Conservation (phyloP, 768 basidiomycete species). For the Omphalotus guepiniiformis region DNA sequence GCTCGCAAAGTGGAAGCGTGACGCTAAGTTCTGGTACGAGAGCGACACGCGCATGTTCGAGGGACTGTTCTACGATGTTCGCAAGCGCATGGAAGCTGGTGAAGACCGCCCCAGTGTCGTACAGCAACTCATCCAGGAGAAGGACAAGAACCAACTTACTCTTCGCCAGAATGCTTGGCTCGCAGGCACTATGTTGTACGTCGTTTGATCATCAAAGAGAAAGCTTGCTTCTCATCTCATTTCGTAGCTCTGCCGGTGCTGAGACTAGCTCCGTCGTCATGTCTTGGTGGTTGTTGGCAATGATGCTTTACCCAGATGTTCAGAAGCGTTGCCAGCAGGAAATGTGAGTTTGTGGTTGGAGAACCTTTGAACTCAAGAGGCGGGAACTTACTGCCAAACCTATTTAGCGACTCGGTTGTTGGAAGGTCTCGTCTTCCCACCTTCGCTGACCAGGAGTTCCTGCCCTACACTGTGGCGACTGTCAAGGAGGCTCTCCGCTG, state of each 20-base stretch:
- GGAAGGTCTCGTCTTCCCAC: conserved; percentile 29
- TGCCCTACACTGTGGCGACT: conserved; percentile 26
- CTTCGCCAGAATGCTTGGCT: neutral
- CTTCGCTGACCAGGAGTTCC: conserved; percentile 23
- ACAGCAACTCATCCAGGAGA: neutral
- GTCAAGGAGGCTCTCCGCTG: conserved; percentile 3
- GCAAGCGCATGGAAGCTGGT: too few relatives aligned
- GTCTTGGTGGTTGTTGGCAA: conserved; percentile 29
- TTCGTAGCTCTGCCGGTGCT: neutral
- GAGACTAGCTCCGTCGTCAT: conserved; percentile 28
- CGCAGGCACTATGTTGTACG: neutral
- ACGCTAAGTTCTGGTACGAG: neutral
- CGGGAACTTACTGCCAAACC: neutral
- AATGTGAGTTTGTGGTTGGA: conserved; percentile 16
- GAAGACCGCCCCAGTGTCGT: neutral
- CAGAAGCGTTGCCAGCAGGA: conserved; percentile 33
- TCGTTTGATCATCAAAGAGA: conserved; percentile 5
- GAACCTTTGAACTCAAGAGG: neutral
- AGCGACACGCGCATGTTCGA: conserved; percentile 17
- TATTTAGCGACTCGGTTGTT: conserved; percentile 25
- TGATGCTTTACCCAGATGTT: conserved; percentile 31
- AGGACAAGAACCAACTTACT: too few relatives aligned
- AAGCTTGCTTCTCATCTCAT: neutral
- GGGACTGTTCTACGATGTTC: too few relatives aligned
- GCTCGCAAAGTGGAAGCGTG: conserved; percentile 8